These are phyloP conservation scores for Pestalotiopsis sp. DNA, from an alignment of 2,329 filamentous ascomycete species.

Conservation along the genomic window DNA sequence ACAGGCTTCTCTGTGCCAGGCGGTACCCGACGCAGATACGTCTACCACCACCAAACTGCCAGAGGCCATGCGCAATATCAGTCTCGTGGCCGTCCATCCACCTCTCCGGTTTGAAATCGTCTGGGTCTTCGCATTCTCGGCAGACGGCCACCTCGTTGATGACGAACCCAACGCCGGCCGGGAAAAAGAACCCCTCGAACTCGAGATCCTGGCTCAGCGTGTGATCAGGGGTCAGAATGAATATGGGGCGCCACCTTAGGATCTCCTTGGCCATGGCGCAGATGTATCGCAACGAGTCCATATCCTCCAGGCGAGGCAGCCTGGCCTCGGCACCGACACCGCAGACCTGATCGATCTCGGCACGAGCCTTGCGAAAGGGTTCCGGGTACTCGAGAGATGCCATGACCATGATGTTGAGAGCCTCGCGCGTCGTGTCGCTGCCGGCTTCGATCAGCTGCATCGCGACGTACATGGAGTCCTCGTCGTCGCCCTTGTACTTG, in stretches of 20 bases:
- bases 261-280: slow-evolving; percentile 1
- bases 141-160: background rate
- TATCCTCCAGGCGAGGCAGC: background rate
- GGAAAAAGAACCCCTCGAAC: background rate
- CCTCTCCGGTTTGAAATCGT: background rate
- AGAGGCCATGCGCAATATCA: slow-evolving; percentile 3
- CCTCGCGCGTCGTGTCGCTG: slow-evolving; percentile 8
- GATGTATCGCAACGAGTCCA: slow-evolving; percentile 2
- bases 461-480: slow-evolving; percentile 5
- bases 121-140: background rate
- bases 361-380: background rate
- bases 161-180: background rate
- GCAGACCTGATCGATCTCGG: slow-evolving; percentile 1
- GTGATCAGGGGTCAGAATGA: background rate
- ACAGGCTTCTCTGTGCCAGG: slow-evolving; percentile 1
- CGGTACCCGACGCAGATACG: slow-evolving; percentile 4
- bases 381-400: background rate
- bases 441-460: slow-evolving; percentile 9
- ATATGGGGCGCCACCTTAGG: background rate
- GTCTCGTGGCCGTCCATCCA: slow-evolving; percentile 3
- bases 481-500: slow-evolving; percentile 1
- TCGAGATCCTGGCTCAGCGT: background rate
- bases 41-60: slow-evolving; percentile 1
- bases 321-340: background rate
- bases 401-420: slow-evolving; percentile 10